A percentile compares a stretch with the other conserved stretches of the same genome.
These are phyloP conservation scores for Boletellus ananas DNA, from an alignment of 768 basidiomycete genomes.

Conservation along the genomic window DNA sequence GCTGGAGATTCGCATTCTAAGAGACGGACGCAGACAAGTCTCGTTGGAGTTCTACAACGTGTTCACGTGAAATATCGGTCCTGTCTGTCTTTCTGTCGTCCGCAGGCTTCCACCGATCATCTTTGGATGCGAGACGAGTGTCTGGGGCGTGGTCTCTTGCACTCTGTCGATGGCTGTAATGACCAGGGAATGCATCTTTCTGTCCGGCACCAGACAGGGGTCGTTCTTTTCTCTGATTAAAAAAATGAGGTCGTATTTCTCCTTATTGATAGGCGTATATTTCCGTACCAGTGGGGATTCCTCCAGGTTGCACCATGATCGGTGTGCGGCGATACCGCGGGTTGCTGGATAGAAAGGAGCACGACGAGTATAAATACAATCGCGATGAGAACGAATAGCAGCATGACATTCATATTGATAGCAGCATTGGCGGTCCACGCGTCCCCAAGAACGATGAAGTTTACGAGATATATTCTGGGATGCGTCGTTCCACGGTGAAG, in stretches of 20 bases:
- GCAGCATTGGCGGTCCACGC: too few relatives aligned
- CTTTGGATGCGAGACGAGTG: too few relatives aligned
- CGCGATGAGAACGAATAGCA: background rate
- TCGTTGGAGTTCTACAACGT: background rate
- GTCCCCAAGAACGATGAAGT: too few relatives aligned
- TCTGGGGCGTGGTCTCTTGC: background rate
- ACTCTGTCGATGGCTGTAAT: background rate
- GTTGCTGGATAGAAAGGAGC: background rate
- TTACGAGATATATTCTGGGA: too few relatives aligned
- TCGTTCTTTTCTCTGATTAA: slow-evolving; percentile 1
- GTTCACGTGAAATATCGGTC: too few relatives aligned
- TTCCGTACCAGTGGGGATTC: background rate
- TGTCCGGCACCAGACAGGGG: background rate
- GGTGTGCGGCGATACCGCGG: background rate
- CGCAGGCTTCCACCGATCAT: background rate
- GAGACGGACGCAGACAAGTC: background rate
- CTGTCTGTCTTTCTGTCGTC: background rate
- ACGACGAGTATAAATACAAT: background rate
- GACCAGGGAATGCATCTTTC: background rate
- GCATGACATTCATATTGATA: background rate
- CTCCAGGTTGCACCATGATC: background rate
- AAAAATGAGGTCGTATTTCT: background rate
- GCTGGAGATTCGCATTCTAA: background rate
- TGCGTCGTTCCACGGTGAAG: too few relatives aligned
- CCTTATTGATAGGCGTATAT: background rate